phyloP scores from a whole-genome alignment of 441 rosid species.

The Populus tomentosa region DNA sequence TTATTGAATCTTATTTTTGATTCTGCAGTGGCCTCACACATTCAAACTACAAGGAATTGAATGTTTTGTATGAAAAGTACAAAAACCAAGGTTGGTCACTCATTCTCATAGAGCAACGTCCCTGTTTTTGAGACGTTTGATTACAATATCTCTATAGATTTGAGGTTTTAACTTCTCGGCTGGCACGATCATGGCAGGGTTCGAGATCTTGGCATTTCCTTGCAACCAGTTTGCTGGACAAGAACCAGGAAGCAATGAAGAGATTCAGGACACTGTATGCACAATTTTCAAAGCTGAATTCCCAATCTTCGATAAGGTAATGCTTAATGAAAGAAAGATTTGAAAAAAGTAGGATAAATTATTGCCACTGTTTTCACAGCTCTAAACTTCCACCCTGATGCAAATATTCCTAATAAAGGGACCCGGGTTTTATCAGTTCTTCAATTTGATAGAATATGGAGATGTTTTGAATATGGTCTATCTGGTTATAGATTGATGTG shows the following conservation, averaged over 20 bases:
- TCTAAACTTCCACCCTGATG: not conserved
- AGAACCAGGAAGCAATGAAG: slow-evolving; percentile 78
- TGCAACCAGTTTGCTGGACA: slow-evolving; percentile 89
- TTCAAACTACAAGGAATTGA: slow-evolving; percentile 84
- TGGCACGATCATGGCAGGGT: slow-evolving; percentile 37
- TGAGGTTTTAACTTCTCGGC: not conserved
- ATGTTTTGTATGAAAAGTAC: slow-evolving; percentile 68
- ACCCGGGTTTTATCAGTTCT: not conserved
- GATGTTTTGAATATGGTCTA: not conserved
- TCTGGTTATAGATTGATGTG: slow-evolving; percentile 59
- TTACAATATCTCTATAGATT: slow-evolving; percentile 5
- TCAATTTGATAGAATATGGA: not conserved
- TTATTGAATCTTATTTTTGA: slow-evolving; percentile 10
- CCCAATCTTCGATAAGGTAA: slow-evolving; percentile 79
- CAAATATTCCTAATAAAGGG: not conserved
- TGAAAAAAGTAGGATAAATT: not conserved
- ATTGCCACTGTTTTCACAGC: not conserved
- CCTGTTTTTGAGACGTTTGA: not conserved
- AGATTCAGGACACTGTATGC: slow-evolving; percentile 68
- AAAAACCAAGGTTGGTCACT: slow-evolving; percentile 50
- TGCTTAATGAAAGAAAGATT: not conserved
- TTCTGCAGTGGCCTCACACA: slow-evolving; percentile 75
- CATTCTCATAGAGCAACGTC: not conserved
- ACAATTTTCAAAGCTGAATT: slow-evolving; percentile 85
- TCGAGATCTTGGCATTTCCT: slow-evolving; percentile 88